phyloP scores from a whole-genome alignment of 352 stramenopile species.

The Pythium volutum region DNA sequence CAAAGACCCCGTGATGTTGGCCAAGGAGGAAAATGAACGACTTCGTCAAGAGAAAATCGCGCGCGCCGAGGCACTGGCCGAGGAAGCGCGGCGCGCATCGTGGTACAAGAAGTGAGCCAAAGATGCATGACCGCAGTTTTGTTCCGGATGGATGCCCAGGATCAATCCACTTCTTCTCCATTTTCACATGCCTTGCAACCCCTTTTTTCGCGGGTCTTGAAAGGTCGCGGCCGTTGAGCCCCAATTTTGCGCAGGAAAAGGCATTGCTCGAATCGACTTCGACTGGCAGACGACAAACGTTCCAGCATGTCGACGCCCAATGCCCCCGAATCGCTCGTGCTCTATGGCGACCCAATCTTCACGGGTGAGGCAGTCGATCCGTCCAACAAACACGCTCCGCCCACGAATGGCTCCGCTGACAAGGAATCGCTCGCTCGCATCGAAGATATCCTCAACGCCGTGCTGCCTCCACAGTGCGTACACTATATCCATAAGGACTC shows the following conservation, averaged over 20 bases:
- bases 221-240: slow-evolving; percentile 36
- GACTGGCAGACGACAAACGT: no score
- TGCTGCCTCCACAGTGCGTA: slow-evolving; percentile 69
- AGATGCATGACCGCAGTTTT: background rate
- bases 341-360: slow-evolving; percentile 90
- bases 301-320: slow-evolving; percentile 46
- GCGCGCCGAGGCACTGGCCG: slow-evolving; percentile 10
- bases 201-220: slow-evolving; percentile 10
- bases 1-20: slow-evolving; percentile 54
- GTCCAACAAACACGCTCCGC: slow-evolving; percentile 40
- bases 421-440: slow-evolving; percentile 56
- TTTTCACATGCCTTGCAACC: background rate
- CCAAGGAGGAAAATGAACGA: slow-evolving; percentile 43
- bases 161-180: background rate
- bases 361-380: slow-evolving; percentile 74
- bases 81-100: slow-evolving; percentile 16
- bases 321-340: slow-evolving; percentile 86
- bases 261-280: background rate
- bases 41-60: slow-evolving; percentile 48
- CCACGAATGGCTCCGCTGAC: slow-evolving; percentile 20
- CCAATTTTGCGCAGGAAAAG: no score
- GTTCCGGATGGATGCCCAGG: background rate
- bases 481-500: background rate
- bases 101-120: slow-evolving; percentile 13
- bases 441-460: slow-evolving; percentile 75